Evolutionary conservation across 1,284 basidiomycete genomes (phyloP), one percentile per base, ranked within the genome.

Genomic region (Rhizoctonia solani): DNA sequence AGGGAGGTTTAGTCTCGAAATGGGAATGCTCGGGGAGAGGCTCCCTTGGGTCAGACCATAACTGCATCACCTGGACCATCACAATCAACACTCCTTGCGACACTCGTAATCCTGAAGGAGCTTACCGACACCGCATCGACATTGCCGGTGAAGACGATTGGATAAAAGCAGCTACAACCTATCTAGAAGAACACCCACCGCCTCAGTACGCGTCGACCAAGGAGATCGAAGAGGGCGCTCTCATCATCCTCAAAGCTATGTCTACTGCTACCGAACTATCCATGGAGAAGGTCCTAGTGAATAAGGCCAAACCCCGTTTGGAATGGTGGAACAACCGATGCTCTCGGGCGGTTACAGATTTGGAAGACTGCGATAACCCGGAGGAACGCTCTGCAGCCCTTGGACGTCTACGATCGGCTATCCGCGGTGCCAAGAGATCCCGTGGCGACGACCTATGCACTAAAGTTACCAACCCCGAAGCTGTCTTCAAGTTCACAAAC

Each of bases 381-480:
- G 49, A 46, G 16, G 37, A 39, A 39, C 37, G 16, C 8, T 16
- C 16, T 39, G 37, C 8, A 39, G 37, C 37, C 37, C 37, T 8
- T 39, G 37, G 37, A 8, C 37, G 37, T 8, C 37, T 39, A 8
- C 37, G 37, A 39, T 39, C 37, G 8, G 8, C 37, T 16, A 39
- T 39, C 37, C 37, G 59, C 23, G 8, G 19, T 16, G n/a, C 19
- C 11, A 53, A 32, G 29, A 16, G 19, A 11, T 19, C 14, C 4
- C 46, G 34, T 27, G 16, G 34, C 59, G 39, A 21, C n/a, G 34
- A 23, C 25, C 16, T 65, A 4, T n/a, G 44, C 44, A 47, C 32
- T 19, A 27, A 16, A n/a, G 39, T 34, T n/a, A 66, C 46, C 50
- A 44, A 41, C 41, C 54, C 8, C 42, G 19, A 21, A 50, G 69